A percentile compares a stretch with the other conserved stretches of the same genome.
Conservation (phyloP, 2,329 filamentous ascomycete genomes). For the Elsinoe fawcettii region DNA sequence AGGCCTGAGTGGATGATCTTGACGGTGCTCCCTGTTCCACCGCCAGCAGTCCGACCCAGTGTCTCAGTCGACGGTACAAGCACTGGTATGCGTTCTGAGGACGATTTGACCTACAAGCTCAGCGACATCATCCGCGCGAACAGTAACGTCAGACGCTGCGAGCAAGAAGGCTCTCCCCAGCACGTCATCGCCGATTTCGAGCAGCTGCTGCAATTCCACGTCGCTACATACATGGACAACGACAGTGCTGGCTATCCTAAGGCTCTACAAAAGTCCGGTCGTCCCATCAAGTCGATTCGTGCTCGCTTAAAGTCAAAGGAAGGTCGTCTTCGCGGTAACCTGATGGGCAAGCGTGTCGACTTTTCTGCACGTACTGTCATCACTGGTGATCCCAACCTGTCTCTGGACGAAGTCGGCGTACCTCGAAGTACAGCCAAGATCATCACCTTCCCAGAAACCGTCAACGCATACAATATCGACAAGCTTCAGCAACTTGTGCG, state of each 20-base stretch:
- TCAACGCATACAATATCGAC: slow-evolving; percentile 95
- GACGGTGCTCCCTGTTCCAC: slow-evolving; percentile 88
- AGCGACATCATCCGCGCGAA: slow-evolving; percentile 98
- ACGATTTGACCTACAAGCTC: slow-evolving; percentile 98
- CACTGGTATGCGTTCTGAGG: slow-evolving; percentile 87
- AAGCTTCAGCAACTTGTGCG: slow-evolving; percentile 82
- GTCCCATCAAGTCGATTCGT: slow-evolving; percentile 93
- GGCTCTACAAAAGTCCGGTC: slow-evolving; percentile 91
- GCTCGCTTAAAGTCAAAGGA: slow-evolving; percentile 98
- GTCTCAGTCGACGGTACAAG: slow-evolving; percentile 95
- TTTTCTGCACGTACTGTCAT: slow-evolving; percentile 99
- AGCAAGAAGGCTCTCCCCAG: slow-evolving; percentile 81
- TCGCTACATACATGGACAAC: slow-evolving; percentile 99
- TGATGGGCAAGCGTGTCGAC: slow-evolving; percentile 99
- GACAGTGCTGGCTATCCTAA: slow-evolving; percentile 94
- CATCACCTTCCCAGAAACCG: slow-evolving; percentile 91
- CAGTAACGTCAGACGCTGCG: slow-evolving; percentile 83
- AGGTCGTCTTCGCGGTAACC: slow-evolving; percentile 90
- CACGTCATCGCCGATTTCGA: slow-evolving; percentile 91
- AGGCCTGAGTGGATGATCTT: slow-evolving; percentile 98
- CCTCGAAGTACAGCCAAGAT: slow-evolving; percentile 87
- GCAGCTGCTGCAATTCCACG: slow-evolving; percentile 87
- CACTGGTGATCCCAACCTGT: slow-evolving; percentile 94
- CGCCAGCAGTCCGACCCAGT: slow-evolving; percentile 89
- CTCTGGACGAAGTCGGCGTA: slow-evolving; percentile 93